Evolutionary conservation across 1,284 basidiomycete genomes (phyloP), one percentile per base, ranked within the genome.

Genomic region (Cutaneotrichosporon dermatis): DNA sequence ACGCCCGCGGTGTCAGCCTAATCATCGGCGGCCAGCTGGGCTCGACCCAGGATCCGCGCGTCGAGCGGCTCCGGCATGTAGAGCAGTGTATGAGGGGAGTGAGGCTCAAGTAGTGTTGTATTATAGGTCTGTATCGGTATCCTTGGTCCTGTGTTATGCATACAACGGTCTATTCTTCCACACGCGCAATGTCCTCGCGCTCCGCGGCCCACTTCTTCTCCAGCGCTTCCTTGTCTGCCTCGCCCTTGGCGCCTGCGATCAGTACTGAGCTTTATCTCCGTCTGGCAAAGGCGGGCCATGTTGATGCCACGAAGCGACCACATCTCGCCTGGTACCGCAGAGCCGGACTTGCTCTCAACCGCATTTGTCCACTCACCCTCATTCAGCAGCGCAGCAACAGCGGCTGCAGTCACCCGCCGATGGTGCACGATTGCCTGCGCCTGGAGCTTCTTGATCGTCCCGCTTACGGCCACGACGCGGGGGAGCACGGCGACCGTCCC

Each of bases 391-490:
- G 55, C 60, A 16, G 66, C 66, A 4, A 66, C 58, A 66, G 58
- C 59, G 66, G 55, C 58, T 25, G 54, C 51, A 1, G 70, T 68
- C 12, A 73, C 62, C 10, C 61, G 54, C 2, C 76, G 66, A 61
- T 77, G 74, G 61, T 76, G 71, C 13, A 63, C 66, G 43, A 75
- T 71, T 4, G 72, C 75, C 0, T 65, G 57, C 35, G 70, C 68
- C 59, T 75, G 70, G n/a, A 72, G 59, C 56, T 76, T 77, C 58
- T 70, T 71, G 61, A 77, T 73, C 3, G 76, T 77, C 1, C 76
- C 76, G 51, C 70, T 71, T 10, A 77, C 68, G 8, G 67, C 74
- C 0, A 77, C 42, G 13, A 77, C 74, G 6, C 76, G 58, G 8
- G 75, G 75, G 34, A 75, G 51, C 10, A 76, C 66, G 6, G 57